Conservation (phyloP, 2,329 filamentous ascomycete species). For the Exophiala oligosperma region DNA sequence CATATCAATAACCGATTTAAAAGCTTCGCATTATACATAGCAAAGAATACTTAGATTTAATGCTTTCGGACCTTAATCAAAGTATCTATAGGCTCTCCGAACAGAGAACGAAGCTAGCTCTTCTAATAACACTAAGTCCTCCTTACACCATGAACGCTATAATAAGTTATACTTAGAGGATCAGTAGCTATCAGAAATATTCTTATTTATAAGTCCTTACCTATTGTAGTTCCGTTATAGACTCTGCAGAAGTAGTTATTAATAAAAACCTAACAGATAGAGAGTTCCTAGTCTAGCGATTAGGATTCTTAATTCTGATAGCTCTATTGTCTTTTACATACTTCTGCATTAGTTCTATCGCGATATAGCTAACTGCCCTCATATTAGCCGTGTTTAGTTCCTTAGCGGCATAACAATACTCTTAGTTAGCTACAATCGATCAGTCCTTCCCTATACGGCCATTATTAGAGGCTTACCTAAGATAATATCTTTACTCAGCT, state of each 20-base stretch:
- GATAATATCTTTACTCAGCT: slow-evolving; percentile 30
- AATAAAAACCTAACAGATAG: not conserved
- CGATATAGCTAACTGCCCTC: slow-evolving; percentile 29
- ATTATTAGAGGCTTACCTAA: slow-evolving; percentile 28
- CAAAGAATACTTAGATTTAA: not conserved
- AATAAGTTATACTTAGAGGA: not conserved
- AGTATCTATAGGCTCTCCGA: not conserved
- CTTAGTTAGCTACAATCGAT: slow-evolving; percentile 11
- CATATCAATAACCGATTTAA: not conserved
- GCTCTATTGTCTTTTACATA: slow-evolving; percentile 35
- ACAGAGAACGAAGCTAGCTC: not conserved
- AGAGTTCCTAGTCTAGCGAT: slow-evolving; percentile 28
- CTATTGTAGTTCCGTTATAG: not conserved
- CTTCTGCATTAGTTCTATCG: slow-evolving; percentile 36
- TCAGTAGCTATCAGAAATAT: not conserved
- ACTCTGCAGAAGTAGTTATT: not conserved
- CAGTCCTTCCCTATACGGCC: not conserved
- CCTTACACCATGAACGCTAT: not conserved
- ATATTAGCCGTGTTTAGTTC: slow-evolving; percentile 18
- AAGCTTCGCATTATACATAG: not conserved
- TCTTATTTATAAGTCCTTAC: not conserved
- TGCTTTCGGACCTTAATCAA: not conserved
- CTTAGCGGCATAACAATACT: not conserved
- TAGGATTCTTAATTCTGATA: slow-evolving; percentile 34
- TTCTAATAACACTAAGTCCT: not conserved